Evolutionary conservation across 169 alveolate species (phyloP).

Genomic region (Theileria parva): DNA sequence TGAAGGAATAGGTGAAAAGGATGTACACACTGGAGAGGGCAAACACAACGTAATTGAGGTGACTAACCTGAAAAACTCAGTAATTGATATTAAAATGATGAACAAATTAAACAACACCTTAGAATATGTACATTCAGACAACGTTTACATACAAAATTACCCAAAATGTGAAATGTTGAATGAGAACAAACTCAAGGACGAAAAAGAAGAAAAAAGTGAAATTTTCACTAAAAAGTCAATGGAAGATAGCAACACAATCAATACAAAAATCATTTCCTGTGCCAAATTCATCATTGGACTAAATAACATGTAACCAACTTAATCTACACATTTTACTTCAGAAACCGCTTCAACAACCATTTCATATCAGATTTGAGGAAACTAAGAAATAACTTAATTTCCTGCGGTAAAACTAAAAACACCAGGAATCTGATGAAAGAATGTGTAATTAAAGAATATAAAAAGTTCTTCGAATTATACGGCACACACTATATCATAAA

Average conservation of each 20-base stretch:
- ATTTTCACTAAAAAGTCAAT: background rate
- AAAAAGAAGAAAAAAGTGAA: slow-evolving; percentile 23
- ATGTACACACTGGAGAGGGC: background rate
- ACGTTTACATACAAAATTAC: slow-evolving; percentile 22
- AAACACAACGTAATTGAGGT: background rate
- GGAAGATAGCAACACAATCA: background rate
- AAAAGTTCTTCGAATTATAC: slow-evolving; percentile 21
- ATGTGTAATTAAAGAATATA: slow-evolving; percentile 20
- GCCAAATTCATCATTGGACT: background rate
- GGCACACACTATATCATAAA: slow-evolving; percentile 51
- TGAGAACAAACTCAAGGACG: background rate
- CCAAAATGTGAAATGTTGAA: slow-evolving; percentile 30
- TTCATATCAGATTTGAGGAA: background rate
- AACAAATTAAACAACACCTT: slow-evolving; percentile 45
- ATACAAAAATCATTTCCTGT: slow-evolving; percentile 1
- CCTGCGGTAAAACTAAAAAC: background rate
- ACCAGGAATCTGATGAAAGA: background rate
- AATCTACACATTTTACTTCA: background rate
- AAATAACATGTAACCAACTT: background rate
- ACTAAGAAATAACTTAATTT: background rate
- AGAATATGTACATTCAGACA: slow-evolving; percentile 27
- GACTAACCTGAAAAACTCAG: slow-evolving; percentile 35
- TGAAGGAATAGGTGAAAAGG: background rate
- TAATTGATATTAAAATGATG: slow-evolving; percentile 18
- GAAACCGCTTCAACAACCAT: background rate